A percentile compares a stretch with the other conserved stretches of the same genome.
Conservation (phyloP, 2,329 filamentous ascomycete species). For the Ophiocordyceps camponoti-saundersi region DNA sequence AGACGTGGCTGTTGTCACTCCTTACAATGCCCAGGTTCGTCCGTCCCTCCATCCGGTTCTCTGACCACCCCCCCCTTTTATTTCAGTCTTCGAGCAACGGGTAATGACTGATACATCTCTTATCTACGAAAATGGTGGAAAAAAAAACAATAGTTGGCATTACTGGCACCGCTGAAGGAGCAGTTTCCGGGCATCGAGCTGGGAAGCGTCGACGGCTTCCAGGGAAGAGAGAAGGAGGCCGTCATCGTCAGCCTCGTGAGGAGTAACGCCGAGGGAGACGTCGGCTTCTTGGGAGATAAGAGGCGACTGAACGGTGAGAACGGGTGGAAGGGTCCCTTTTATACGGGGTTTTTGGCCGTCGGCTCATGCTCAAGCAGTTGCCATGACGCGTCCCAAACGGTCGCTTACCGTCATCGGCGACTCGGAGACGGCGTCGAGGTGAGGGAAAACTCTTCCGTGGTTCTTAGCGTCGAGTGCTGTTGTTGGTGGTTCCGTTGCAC, state of each 20-base stretch:
- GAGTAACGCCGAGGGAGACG: slow-evolving; percentile 73
- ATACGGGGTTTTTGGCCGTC: slow-evolving; percentile 12
- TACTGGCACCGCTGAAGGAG: slow-evolving; percentile 68
- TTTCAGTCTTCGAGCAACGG: too few relatives aligned
- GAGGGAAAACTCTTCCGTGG: slow-evolving; percentile 4
- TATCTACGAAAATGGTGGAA: too few relatives aligned
- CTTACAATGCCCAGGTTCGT: slow-evolving; percentile 78
- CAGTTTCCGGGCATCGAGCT: slow-evolving; percentile 72
- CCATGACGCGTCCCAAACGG: slow-evolving; percentile 88
- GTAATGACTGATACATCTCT: too few relatives aligned
- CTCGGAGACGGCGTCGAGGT: slow-evolving; percentile 82
- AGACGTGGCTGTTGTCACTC: slow-evolving; percentile 86
- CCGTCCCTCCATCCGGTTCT: not conserved
- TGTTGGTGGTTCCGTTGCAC: not conserved
- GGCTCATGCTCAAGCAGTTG: slow-evolving; percentile 47
- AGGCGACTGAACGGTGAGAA: slow-evolving; percentile 72
- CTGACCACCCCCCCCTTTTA: not conserved
- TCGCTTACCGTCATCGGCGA: slow-evolving; percentile 86
- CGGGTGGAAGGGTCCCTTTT: too few relatives aligned
- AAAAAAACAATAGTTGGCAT: slow-evolving; percentile 44
- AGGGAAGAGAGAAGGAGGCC: slow-evolving; percentile 92
- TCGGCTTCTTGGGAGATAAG: slow-evolving; percentile 87
- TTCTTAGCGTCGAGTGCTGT: not conserved
- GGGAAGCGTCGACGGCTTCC: slow-evolving; percentile 94
- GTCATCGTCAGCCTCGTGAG: slow-evolving; percentile 87